phyloP scores from a whole-genome alignment of 2,329 filamentous ascomycete genomes.

The Colletotrichum tabaci region DNA sequence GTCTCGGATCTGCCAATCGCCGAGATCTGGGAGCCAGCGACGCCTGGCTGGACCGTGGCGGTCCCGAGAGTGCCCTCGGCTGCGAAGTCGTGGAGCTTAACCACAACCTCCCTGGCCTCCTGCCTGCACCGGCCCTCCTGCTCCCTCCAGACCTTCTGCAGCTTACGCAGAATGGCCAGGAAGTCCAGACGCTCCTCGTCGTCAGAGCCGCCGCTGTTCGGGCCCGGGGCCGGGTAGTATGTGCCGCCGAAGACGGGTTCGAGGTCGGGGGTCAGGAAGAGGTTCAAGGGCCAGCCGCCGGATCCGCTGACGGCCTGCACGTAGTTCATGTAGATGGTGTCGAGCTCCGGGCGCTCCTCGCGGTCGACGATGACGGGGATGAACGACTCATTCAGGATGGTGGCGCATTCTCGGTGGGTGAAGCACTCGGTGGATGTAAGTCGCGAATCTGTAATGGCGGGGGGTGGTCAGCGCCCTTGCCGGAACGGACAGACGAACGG shows the following conservation, averaged over 20 bases:
- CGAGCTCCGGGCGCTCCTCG: slow-evolving; percentile 93
- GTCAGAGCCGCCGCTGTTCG: slow-evolving; percentile 61
- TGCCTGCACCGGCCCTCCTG: slow-evolving; percentile 87
- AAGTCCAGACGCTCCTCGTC: slow-evolving; percentile 81
- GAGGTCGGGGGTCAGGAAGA: slow-evolving; percentile 95
- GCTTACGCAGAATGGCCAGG: slow-evolving; percentile 84
- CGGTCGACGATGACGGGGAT: slow-evolving; percentile 94
- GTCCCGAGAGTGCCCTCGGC: slow-evolving; percentile 83
- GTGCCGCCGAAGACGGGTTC: slow-evolving; percentile 97
- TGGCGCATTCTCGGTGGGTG: slow-evolving; percentile 83
- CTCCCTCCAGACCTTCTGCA: slow-evolving; percentile 82
- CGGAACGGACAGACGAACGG: not conserved
- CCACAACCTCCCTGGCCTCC: slow-evolving; percentile 86
- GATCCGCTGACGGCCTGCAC: slow-evolving; percentile 92
- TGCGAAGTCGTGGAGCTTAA: slow-evolving; percentile 87
- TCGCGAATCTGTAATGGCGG: slow-evolving; percentile 75
- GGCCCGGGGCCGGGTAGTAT: slow-evolving; percentile 90
- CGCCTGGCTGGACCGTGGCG: slow-evolving; percentile 47
- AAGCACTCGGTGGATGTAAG: slow-evolving; percentile 96
- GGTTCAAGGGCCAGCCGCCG: slow-evolving; percentile 95
- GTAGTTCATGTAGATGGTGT: slow-evolving; percentile 98
- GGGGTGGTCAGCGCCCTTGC: slow-evolving; percentile 20
- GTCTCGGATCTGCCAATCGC: slow-evolving; percentile 40
- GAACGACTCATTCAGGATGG: slow-evolving; percentile 87
- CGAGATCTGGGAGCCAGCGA: slow-evolving; percentile 36